A percentile compares a stretch with the other conserved stretches of the same genome.
These are phyloP conservation scores for Nakaseomyces delphensis DNA, from an alignment of 1,139 yeast genomes.

Conservation along the genomic window DNA sequence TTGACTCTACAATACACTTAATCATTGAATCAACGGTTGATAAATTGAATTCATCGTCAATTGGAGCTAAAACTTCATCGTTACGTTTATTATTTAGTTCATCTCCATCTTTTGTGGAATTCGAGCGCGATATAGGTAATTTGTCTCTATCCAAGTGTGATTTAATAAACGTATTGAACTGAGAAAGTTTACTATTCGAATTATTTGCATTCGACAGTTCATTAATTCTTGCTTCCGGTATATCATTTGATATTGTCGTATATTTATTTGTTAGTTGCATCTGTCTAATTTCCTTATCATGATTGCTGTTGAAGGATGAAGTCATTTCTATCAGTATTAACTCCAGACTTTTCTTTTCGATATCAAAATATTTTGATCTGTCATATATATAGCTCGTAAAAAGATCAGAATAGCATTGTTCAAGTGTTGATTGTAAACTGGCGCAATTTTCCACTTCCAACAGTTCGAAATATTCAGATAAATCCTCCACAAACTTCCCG, in stretches of 20 bases:
- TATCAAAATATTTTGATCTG: slow-evolving; percentile 52
- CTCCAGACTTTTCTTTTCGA: slow-evolving; percentile 65
- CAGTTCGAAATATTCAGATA: slow-evolving; percentile 47
- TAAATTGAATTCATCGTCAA: slow-evolving; percentile 32
- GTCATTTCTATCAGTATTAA: slow-evolving; percentile 47
- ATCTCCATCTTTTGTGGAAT: not conserved
- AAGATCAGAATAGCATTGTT: slow-evolving; percentile 62
- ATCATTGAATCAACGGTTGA: slow-evolving; percentile 54
- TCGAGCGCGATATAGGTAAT: slow-evolving; percentile 24
- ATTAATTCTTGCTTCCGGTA: slow-evolving; percentile 5
- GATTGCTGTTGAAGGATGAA: slow-evolving; percentile 42
- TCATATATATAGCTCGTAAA: slow-evolving; percentile 66
- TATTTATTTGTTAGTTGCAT: slow-evolving; percentile 39
- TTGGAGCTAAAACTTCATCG: slow-evolving; percentile 5
- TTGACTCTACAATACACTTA: slow-evolving; percentile 67
- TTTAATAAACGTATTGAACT: slow-evolving; percentile 35
- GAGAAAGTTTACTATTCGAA: slow-evolving; percentile 30
- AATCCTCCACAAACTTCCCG: slow-evolving; percentile 54
- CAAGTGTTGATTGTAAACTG: slow-evolving; percentile 47
- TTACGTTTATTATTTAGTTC: not conserved
- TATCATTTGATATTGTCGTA: slow-evolving; percentile 13
- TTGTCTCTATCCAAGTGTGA: slow-evolving; percentile 34
- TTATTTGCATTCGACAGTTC: slow-evolving; percentile 8
- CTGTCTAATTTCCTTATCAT: slow-evolving; percentile 44
- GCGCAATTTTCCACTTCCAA: slow-evolving; percentile 40